Conservation (phyloP, 2,329 filamentous ascomycete genomes). For the Phialophora tarda region DNA sequence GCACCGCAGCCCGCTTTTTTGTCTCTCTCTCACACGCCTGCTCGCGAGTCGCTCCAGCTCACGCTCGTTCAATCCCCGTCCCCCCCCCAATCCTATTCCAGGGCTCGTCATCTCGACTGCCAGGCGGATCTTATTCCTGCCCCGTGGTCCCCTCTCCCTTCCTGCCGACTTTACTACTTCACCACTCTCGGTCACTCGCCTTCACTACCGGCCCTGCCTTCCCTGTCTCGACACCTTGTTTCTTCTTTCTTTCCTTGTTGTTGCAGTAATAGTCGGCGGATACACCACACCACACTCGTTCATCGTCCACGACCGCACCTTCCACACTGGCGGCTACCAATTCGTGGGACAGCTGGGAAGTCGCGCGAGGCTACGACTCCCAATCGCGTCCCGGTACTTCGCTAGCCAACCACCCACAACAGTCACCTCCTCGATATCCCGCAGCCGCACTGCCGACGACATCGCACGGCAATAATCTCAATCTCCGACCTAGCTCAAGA, state of each 20-base stretch:
- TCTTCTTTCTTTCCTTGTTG: conserved; percentile 15
- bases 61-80: conserved; percentile 16
- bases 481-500: neutral
- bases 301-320: conserved; percentile 16
- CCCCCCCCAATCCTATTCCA: conserved; percentile 26
- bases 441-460: conserved; percentile 10
- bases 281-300: conserved; percentile 29
- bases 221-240: conserved; percentile 20
- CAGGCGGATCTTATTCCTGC: conserved; percentile 31
- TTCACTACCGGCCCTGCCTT: conserved; percentile 17
- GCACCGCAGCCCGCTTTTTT: conserved; percentile 23
- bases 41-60: conserved; percentile 19
- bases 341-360: conserved; percentile 39
- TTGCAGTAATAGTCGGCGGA: conserved; percentile 27
- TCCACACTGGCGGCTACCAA: conserved; percentile 35
- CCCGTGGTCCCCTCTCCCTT: conserved; percentile 20
- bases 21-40: conserved; percentile 16
- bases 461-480: conserved; percentile 7
- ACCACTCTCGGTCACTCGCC: conserved; percentile 21
- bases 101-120: conserved; percentile 30
- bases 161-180: conserved; percentile 26
- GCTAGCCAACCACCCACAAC: conserved; percentile 20
- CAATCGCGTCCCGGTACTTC: conserved; percentile 30
- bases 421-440: conserved; percentile 17
- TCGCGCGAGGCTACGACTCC: conserved; percentile 37